Percentiles rank a stretch among this genome's conserved stretches.
phyloP scores from a whole-genome alignment of 23 red algal species.

The Chondrus crispus region DNA sequence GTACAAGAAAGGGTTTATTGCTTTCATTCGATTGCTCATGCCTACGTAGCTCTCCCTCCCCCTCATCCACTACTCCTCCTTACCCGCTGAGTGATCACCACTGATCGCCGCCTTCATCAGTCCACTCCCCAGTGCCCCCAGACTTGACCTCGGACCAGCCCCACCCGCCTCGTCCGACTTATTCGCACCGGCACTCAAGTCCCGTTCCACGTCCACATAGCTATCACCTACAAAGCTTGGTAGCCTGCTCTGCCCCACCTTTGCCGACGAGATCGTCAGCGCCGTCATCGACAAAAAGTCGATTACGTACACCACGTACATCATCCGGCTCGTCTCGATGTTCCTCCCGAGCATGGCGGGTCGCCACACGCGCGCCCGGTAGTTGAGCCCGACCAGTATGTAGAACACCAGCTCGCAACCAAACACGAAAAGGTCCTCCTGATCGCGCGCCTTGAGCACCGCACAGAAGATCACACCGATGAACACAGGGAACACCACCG shows the following conservation, averaged over 20 bases:
- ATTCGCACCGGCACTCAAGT: neutral
- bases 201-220: neutral
- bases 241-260: neutral
- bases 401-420: constrained; percentile 58
- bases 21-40: too few species aligned
- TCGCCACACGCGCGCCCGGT: constrained; percentile 45
- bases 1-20: too few species aligned
- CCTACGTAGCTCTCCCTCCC: too few species aligned
- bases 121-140: neutral
- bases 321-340: constrained; percentile 41
- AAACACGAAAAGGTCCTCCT: constrained; percentile 47
- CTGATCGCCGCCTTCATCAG: neutral
- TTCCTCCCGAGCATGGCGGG: constrained; percentile 39
- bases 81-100: neutral
- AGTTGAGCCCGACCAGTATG: constrained; percentile 45
- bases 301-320: constrained; percentile 59
- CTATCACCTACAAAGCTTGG: neutral
- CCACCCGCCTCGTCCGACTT: neutral
- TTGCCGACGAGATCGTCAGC: constrained; percentile 45
- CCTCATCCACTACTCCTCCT: too few species aligned
- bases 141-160: neutral
- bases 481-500: constrained; percentile 35
- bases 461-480: constrained; percentile 11
- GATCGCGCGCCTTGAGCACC: neutral
- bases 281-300: constrained; percentile 59